Percentiles rank a stretch among this genome's conserved stretches.
These are phyloP conservation scores for Suhomyces pyralidae DNA, from an alignment of 805 yeast species.

Conservation along the genomic window DNA sequence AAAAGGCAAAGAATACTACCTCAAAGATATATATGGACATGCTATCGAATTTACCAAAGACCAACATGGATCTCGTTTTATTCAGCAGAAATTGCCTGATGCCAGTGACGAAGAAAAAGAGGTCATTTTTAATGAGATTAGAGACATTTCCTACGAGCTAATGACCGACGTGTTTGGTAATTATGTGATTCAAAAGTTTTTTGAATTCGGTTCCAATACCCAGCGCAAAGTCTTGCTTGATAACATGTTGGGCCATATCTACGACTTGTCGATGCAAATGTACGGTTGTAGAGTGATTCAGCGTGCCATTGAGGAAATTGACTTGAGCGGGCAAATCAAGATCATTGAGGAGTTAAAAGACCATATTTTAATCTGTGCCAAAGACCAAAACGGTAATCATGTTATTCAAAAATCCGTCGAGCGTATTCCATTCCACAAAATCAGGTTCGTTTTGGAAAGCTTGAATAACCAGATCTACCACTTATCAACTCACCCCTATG, in stretches of 20 bases:
- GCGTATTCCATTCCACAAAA: conserved; percentile 65
- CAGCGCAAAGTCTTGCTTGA: conserved; percentile 70
- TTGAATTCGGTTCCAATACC: conserved; percentile 72
- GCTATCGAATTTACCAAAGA: conserved; percentile 91
- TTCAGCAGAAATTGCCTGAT: conserved; percentile 77
- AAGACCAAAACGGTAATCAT: conserved; percentile 97
- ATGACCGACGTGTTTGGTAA: conserved; percentile 98
- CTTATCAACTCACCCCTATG: conserved; percentile 92
- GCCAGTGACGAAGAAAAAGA: conserved; percentile 71
- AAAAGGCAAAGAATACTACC: conserved; percentile 54
- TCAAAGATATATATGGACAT: conserved; percentile 79
- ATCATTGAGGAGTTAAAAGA: conserved; percentile 69
- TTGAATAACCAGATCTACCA: conserved; percentile 73
- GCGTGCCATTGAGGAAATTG: conserved; percentile 77
- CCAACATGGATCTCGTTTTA: conserved; percentile 96
- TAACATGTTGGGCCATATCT: conserved; percentile 70
- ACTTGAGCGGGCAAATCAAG: conserved; percentile 58
- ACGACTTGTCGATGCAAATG: conserved; percentile 83
- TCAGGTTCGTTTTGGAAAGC: conserved; percentile 71
- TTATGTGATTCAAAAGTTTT: conserved; percentile 91
- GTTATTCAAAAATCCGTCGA: conserved; percentile 96
- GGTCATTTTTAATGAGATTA: conserved; percentile 77
- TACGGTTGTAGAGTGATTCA: conserved; percentile 98
- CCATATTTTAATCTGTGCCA: conserved; percentile 56
- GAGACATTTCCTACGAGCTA: conserved; percentile 68